A percentile compares a stretch with the other conserved stretches of the same genome.
Evolutionary conservation across 2,329 filamentous ascomycete genomes (phyloP).

Genomic region (Colletotrichum spinosum): DNA sequence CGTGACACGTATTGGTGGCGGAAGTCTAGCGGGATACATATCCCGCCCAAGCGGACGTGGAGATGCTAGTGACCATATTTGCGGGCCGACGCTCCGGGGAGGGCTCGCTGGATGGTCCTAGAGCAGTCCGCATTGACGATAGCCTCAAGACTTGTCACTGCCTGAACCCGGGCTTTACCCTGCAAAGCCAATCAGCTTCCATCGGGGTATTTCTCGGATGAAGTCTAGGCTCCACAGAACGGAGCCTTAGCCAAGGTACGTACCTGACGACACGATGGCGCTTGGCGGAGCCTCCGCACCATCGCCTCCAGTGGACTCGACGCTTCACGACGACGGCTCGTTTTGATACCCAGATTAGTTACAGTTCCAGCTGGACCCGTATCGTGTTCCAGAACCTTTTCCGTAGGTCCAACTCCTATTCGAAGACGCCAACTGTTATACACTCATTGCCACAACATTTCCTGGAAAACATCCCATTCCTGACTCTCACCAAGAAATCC

Average conservation of each 20-base stretch:
- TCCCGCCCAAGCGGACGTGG: not conserved
- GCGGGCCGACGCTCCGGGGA: too few species aligned
- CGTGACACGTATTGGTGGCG: not conserved
- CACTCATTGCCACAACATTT: too few species aligned
- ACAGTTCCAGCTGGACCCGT: too few species aligned
- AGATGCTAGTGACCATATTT: too few species aligned
- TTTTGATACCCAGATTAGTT: not conserved
- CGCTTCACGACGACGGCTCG: not conserved
- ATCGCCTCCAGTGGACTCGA: not conserved
- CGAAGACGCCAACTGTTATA: too few species aligned
- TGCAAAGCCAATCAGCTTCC: not conserved
- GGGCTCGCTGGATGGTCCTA: too few species aligned
- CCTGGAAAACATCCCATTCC: not conserved
- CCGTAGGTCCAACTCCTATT: too few species aligned
- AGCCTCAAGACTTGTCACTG: not conserved
- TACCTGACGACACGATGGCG: too few species aligned
- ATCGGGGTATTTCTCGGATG: not conserved
- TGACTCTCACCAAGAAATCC: not conserved
- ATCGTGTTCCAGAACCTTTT: too few species aligned
- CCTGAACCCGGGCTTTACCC: conserved; percentile 2
- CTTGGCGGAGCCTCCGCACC: conserved; percentile 16
- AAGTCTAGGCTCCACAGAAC: not conserved
- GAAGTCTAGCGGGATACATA: conserved; percentile 1
- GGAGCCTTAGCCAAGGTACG: not conserved
- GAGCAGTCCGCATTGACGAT: not conserved